Conservation (phyloP, 331 rosid genomes). For the Malus hybrid region DNA sequence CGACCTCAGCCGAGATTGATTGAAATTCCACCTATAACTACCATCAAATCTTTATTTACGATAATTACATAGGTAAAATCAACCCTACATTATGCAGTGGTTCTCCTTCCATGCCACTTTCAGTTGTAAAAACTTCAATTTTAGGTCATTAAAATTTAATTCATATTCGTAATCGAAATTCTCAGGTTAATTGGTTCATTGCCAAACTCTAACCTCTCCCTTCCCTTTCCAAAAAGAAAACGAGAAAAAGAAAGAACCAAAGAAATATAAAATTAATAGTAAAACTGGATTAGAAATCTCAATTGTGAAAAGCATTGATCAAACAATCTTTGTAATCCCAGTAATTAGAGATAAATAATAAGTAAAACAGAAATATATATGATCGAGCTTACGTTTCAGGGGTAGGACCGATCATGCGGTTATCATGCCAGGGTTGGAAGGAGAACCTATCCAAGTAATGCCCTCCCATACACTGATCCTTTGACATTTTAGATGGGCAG, state of each 20-base stretch:
- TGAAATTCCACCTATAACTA: neutral
- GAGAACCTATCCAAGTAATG: slow-evolving; percentile 47
- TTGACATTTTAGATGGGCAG: slow-evolving; percentile 39
- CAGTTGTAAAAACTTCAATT: neutral
- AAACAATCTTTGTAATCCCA: neutral
- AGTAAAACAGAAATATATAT: neutral
- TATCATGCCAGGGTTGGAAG: slow-evolving; percentile 58
- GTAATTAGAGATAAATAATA: neutral
- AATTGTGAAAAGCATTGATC: neutral
- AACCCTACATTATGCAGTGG: neutral
- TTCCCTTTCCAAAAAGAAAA: no score
- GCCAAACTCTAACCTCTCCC: no score
- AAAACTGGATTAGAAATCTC: neutral
- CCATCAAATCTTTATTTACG: neutral
- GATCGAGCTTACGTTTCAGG: slow-evolving; percentile 28
- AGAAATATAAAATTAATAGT: no score
- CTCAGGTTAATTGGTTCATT: no score
- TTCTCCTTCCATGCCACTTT: neutral
- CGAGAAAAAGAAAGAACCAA: no score
- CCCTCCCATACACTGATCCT: slow-evolving; percentile 22
- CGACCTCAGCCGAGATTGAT: neutral
- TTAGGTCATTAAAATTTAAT: neutral
- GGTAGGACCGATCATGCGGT: slow-evolving; percentile 74
- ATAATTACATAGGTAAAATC: neutral
- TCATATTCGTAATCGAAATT: no score